phyloP scores from a whole-genome alignment of 2,329 filamentous ascomycete species.

The Trichoderma harzianum region DNA sequence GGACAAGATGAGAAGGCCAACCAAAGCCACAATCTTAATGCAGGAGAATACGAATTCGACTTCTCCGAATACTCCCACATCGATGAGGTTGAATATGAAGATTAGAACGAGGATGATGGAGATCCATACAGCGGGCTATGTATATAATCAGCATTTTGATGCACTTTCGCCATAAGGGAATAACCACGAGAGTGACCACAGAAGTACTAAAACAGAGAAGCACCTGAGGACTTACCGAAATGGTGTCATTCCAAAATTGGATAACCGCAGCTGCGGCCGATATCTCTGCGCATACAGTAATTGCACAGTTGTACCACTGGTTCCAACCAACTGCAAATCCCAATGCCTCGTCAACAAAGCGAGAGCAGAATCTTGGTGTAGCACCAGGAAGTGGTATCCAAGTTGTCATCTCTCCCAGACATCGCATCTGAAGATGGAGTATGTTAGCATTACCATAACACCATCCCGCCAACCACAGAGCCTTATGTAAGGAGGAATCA shows the following conservation, averaged over 20 bases:
- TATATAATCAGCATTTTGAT: neutral
- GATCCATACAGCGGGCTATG: conserved; percentile 47
- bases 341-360: conserved; percentile 52
- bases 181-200: too few relatives aligned
- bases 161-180: neutral
- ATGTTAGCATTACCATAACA: neutral
- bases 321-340: conserved; percentile 54
- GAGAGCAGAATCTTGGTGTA: conserved; percentile 52
- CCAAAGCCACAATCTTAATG: conserved; percentile 43
- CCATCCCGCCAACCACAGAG: neutral
- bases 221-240: conserved; percentile 21
- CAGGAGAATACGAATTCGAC: conserved; percentile 56
- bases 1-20: conserved; percentile 60
- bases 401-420: conserved; percentile 56
- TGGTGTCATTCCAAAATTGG: conserved; percentile 40
- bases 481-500: neutral
- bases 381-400: conserved; percentile 53
- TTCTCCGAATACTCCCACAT: conserved; percentile 43
- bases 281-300: conserved; percentile 45
- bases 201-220: neutral
- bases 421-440: conserved; percentile 32
- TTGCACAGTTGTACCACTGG: conserved; percentile 47
- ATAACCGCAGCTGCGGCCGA: conserved; percentile 44
- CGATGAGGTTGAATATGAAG: conserved; percentile 45
- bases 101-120: conserved; percentile 45